Evolutionary conservation across 495 filamentous ascomycete species (phyloP).

Genomic region (Tetracladium setigerum): DNA sequence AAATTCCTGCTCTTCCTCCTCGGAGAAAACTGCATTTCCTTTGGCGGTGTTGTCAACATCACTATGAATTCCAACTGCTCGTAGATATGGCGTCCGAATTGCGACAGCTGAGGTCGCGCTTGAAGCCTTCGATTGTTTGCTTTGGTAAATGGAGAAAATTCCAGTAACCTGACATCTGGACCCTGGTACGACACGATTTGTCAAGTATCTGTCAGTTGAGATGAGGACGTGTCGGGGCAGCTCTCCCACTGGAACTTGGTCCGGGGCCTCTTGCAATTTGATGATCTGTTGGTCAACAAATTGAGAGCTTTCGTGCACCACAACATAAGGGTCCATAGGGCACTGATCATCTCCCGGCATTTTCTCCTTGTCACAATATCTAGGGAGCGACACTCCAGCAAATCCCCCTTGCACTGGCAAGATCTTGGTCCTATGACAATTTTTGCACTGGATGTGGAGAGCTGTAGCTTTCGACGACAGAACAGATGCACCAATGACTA

Average conservation of each 20-base stretch:
- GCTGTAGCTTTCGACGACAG: constrained; percentile 91
- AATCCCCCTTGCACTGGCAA: constrained; percentile 77
- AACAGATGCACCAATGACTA: constrained; percentile 95
- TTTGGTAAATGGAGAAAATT: constrained; percentile 95
- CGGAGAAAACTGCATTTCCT: constrained; percentile 77
- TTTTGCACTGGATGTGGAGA: constrained; percentile 82
- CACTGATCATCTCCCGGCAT: constrained; percentile 51
- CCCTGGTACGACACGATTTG: constrained; percentile 92
- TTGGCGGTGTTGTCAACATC: constrained; percentile 88
- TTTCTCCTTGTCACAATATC: constrained; percentile 55
- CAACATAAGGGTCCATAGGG: constrained; percentile 90
- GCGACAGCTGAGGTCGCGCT: constrained; percentile 69
- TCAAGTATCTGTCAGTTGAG: constrained; percentile 90
- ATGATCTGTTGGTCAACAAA: constrained; percentile 98
- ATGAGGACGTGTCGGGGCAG: constrained; percentile 91
- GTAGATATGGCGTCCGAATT: constrained; percentile 93
- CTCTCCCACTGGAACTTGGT: constrained; percentile 96
- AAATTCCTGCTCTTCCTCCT: constrained; percentile 97
- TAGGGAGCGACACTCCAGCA: constrained; percentile 72
- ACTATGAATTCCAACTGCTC: constrained; percentile 84
- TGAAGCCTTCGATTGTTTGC: constrained; percentile 77
- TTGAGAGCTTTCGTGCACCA: constrained; percentile 86
- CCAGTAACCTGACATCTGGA: constrained; percentile 94
- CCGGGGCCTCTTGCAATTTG: constrained; percentile 96
- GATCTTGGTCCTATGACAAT: constrained; percentile 67